phyloP scores from a whole-genome alignment of 2,329 filamentous ascomycete genomes.

The Nemania sp. region DNA sequence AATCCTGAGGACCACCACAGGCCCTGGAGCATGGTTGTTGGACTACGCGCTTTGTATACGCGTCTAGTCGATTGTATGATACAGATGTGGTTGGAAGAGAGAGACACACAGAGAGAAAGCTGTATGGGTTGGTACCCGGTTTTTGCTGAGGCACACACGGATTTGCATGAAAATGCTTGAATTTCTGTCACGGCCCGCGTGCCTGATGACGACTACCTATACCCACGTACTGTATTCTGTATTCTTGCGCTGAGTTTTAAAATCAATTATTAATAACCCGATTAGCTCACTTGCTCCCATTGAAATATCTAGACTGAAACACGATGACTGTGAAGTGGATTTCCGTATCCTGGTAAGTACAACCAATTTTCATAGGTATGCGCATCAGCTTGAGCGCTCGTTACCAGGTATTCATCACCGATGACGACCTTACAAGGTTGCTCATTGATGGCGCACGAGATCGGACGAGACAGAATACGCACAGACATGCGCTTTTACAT shows the following conservation, averaged over 20 bases:
- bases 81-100: slow-evolving; percentile 1
- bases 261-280: slow-evolving; percentile 10
- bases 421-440: not conserved
- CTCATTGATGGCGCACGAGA: not conserved
- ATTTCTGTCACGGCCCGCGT: slow-evolving; percentile 10
- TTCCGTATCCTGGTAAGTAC: not conserved
- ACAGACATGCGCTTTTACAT: not conserved
- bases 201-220: slow-evolving; percentile 28
- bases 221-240: slow-evolving; percentile 30
- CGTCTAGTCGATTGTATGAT: slow-evolving; percentile 29
- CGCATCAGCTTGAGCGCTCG: no score
- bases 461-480: not conserved
- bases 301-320: not conserved
- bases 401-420: not conserved
- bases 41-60: slow-evolving; percentile 13
- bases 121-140: slow-evolving; percentile 11
- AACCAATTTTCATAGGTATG: no score
- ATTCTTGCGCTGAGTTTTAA: slow-evolving; percentile 11
- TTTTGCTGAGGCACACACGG: slow-evolving; percentile 7
- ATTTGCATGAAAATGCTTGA: slow-evolving; percentile 20
- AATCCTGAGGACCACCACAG: not conserved
- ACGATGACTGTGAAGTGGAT: not conserved
- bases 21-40: slow-evolving; percentile 16
- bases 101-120: no score
- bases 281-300: not conserved